These are phyloP conservation scores for Clonostachys solani DNA, from an alignment of 2,329 filamentous ascomycete genomes.

Conservation along the genomic window DNA sequence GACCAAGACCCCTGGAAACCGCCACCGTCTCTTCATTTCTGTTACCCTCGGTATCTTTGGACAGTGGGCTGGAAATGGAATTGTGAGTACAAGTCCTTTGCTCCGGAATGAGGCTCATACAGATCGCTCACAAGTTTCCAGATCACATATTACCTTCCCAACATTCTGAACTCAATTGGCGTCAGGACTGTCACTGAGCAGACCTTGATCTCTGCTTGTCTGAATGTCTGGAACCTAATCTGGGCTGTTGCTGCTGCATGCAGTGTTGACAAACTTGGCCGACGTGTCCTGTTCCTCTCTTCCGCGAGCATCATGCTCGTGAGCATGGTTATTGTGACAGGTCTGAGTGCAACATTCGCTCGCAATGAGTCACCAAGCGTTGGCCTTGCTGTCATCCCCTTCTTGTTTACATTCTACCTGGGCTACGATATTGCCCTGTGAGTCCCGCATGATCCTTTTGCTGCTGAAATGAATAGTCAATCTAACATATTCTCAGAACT, in stretches of 20 bases:
- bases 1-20: conserved; percentile 57
- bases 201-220: conserved; percentile 33
- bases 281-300: conserved; percentile 48
- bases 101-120: no score
- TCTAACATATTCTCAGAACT: no score
- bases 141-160: conserved; percentile 28
- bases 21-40: conserved; percentile 58
- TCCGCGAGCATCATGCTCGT: conserved; percentile 43
- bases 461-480: no score
- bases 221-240: conserved; percentile 44
- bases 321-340: conserved; percentile 2
- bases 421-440: conserved; percentile 34
- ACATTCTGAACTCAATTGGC: conserved; percentile 31
- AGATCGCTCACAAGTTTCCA: conserved; percentile 8
- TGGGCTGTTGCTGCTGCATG: conserved; percentile 38
- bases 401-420: conserved; percentile 24
- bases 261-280: conserved; percentile 44
- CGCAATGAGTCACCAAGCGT: conserved; percentile 19
- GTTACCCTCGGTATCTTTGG: conserved; percentile 62
- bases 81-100: conserved; percentile 29
- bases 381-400: conserved; percentile 19
- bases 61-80: conserved; percentile 62
- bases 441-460: neutral
- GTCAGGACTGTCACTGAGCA: conserved; percentile 15
- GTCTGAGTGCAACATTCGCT: conserved; percentile 7